phyloP scores from a whole-genome alignment of 2,329 filamentous ascomycete species.

The Fusarium protoensiforme region DNA sequence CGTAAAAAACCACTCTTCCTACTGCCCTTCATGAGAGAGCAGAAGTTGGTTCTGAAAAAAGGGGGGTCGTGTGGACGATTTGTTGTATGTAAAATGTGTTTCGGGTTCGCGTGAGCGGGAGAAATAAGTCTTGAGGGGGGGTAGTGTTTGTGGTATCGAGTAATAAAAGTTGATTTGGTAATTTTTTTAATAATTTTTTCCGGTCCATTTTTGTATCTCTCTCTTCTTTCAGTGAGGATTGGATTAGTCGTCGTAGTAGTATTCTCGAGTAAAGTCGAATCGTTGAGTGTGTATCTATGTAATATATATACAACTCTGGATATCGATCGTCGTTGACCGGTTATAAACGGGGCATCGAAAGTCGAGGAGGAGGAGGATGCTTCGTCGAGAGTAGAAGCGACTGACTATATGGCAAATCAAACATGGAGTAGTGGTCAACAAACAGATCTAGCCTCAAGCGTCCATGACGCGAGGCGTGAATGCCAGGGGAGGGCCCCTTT shows the following conservation, averaged over 20 bases:
- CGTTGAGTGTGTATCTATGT: not conserved
- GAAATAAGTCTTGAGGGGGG: conserved; percentile 39
- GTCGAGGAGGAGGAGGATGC: not conserved
- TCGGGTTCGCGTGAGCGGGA: conserved; percentile 50
- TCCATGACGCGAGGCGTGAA: conserved; percentile 1
- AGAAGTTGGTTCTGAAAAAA: not conserved
- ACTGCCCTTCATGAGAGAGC: not conserved
- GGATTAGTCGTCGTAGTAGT: not conserved
- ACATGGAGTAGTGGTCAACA: not conserved
- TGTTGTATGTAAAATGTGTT: conserved; percentile 32
- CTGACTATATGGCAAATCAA: not conserved
- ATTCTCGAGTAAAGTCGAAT: not conserved
- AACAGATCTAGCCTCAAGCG: conserved; percentile 5
- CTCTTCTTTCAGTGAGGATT: not conserved
- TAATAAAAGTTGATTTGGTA: conserved; percentile 32
- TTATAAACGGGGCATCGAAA: not conserved
- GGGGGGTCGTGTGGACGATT: conserved; percentile 23
- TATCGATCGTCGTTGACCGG: not conserved
- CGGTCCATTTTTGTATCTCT: not conserved
- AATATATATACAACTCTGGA: not conserved
- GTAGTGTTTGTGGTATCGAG: conserved; percentile 31
- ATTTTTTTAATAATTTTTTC: not conserved
- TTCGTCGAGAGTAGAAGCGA: not conserved
- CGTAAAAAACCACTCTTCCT: not conserved
- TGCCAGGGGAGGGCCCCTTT: not conserved